These are phyloP conservation scores for Apiotrichum akiyoshidainum DNA, from an alignment of 1,284 basidiomycete species.

Conservation along the genomic window DNA sequence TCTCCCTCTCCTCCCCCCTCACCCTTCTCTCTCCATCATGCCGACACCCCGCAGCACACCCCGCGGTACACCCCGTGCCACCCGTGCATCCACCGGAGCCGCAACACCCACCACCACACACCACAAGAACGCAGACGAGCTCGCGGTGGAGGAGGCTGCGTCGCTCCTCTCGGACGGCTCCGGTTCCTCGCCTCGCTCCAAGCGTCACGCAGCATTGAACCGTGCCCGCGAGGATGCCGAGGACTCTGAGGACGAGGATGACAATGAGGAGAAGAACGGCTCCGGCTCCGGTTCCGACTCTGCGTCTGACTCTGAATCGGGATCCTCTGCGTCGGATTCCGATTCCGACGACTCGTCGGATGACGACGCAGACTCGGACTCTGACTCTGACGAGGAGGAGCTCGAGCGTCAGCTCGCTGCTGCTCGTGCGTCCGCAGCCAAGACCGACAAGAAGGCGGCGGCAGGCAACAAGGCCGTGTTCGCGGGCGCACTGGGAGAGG, in stretches of 20 bases:
- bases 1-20: too few relatives aligned
- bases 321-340: constrained; percentile 6
- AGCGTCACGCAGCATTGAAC: constrained; percentile 14
- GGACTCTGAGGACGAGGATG: not conserved
- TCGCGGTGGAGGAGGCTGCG: constrained; percentile 32
- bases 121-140: constrained; percentile 36
- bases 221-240: constrained; percentile 6
- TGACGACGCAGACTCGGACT: not conserved
- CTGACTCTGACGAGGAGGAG: constrained; percentile 53
- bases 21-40: too few relatives aligned
- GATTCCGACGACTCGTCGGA: constrained; percentile 10
- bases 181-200: constrained; percentile 10
- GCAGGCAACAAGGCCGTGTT: not conserved
- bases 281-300: not conserved
- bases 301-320: constrained; percentile 1
- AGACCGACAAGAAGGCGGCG: not conserved
- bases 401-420: constrained; percentile 62
- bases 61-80: too few relatives aligned
- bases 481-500: constrained; percentile 23
- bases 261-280: not conserved
- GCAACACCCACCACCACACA: constrained; percentile 15
- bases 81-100: too few relatives aligned
- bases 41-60: too few relatives aligned
- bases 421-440: constrained; percentile 48
- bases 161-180: constrained; percentile 19